Evolutionary conservation across 2,329 filamentous ascomycete species (phyloP).

Genomic region (Colletotrichum sp.): DNA sequence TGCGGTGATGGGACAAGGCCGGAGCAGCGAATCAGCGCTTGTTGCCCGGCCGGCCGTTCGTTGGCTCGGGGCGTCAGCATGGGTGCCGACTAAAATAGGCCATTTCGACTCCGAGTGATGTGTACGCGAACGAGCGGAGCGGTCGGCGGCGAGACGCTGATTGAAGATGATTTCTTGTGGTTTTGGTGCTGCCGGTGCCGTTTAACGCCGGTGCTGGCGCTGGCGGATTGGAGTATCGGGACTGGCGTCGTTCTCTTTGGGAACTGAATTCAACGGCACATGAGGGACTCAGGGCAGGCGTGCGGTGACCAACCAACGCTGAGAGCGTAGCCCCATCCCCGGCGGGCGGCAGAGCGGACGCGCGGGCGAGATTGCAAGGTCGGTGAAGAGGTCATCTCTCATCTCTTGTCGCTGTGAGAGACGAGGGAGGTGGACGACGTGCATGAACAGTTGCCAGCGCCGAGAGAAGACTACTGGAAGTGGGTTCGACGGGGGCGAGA

Average conservation of each 20-base stretch:
- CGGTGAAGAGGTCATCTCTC: slow-evolving; percentile 21
- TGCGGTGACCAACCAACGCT: not conserved
- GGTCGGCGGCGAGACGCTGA: slow-evolving; percentile 9
- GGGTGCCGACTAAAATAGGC: slow-evolving; percentile 10
- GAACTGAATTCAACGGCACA: not conserved
- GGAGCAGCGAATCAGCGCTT: slow-evolving; percentile 10
- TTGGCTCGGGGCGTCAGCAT: slow-evolving; percentile 1
- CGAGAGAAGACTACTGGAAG: slow-evolving; percentile 7
- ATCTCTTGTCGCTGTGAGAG: not conserved
- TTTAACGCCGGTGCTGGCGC: not conserved
- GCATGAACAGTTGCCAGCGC: slow-evolving; percentile 23
- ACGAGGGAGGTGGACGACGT: slow-evolving; percentile 16
- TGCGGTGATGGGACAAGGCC: slow-evolving; percentile 1
- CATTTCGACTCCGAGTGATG: not conserved
- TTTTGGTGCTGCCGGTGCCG: not conserved
- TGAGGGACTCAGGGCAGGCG: not conserved
- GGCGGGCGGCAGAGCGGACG: slow-evolving; percentile 2
- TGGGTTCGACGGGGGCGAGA: slow-evolving; percentile 16
- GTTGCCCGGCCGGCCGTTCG: not conserved
- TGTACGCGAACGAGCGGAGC: not conserved
- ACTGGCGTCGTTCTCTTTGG: not conserved
- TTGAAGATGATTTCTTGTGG: not conserved
- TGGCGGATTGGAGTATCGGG: not conserved
- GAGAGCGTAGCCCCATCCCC: not conserved
- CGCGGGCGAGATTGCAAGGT: slow-evolving; percentile 16